Evolutionary conservation across 768 basidiomycete genomes (phyloP).

Genomic region (Pleurotus eryngii): DNA sequence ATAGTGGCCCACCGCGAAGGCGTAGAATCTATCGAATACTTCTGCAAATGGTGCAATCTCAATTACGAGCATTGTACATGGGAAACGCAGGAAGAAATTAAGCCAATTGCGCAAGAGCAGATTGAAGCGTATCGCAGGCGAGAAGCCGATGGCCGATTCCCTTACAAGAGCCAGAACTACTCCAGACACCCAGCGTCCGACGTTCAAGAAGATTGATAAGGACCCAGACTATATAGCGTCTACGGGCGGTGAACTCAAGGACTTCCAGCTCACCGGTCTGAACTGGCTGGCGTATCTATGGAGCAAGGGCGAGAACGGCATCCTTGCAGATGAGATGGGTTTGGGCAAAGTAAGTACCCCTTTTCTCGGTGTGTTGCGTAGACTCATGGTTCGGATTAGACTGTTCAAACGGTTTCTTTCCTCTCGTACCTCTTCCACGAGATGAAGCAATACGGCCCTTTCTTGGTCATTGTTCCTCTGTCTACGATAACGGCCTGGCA

Average conservation of each 20-base stretch:
- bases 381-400: constrained; percentile 37
- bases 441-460: constrained; percentile 91
- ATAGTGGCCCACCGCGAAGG: constrained; percentile 77
- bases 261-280: constrained; percentile 96
- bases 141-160: constrained; percentile 76
- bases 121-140: constrained; percentile 78
- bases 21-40: constrained; percentile 70
- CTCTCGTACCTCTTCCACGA: constrained; percentile 94
- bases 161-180: constrained; percentile 78
- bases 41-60: constrained; percentile 95
- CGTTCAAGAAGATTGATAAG: constrained; percentile 77
- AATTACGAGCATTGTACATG: constrained; percentile 96
- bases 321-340: constrained; percentile 99
- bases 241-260: constrained; percentile 88
- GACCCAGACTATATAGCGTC: constrained; percentile 82
- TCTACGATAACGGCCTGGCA: constrained; percentile 99
- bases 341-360: constrained; percentile 73
- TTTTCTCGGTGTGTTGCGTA: not conserved
- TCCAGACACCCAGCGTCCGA: constrained; percentile 62
- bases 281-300: constrained; percentile 99
- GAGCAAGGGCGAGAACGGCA: constrained; percentile 93
- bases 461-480: constrained; percentile 95
- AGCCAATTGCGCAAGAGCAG: constrained; percentile 69
- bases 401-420: constrained; percentile 94
- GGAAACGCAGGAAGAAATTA: constrained; percentile 83